Evolutionary conservation across 1,284 basidiomycete species (phyloP).

Genomic region (Termitomyces sp.): DNA sequence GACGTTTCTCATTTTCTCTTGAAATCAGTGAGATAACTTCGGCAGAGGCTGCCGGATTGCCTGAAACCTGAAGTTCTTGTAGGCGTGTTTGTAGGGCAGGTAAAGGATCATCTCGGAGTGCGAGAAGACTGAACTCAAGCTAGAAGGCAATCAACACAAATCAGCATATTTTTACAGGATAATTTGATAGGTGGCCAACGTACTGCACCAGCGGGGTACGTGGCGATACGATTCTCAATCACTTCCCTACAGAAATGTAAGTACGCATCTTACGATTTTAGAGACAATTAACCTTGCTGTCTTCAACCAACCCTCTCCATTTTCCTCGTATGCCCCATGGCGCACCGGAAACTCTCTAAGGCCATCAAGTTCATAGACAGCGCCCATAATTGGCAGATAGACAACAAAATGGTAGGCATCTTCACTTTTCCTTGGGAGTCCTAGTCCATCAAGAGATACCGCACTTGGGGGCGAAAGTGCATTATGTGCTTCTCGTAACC

Average conservation of each 20-base stretch:
- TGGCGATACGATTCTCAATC: constrained; percentile 80
- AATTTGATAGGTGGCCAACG: constrained; percentile 25
- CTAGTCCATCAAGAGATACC: constrained; percentile 74
- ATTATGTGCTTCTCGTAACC: constrained; percentile 82
- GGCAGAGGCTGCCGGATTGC: constrained; percentile 40
- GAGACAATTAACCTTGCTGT: constrained; percentile 56
- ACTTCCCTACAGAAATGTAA: constrained; percentile 50
- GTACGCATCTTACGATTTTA: background rate
- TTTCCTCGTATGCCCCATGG: constrained; percentile 66
- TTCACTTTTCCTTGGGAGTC: constrained; percentile 65
- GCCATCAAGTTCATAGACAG: constrained; percentile 89
- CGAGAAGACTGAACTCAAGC: constrained; percentile 90
- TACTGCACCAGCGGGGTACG: constrained; percentile 82
- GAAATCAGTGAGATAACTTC: constrained; percentile 59
- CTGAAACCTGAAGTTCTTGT: constrained; percentile 38
- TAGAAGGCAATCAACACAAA: constrained; percentile 24
- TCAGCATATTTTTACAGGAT: background rate
- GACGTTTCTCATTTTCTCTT: constrained; percentile 75
- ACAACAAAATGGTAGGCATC: constrained; percentile 94
- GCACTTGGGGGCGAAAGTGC: constrained; percentile 84
- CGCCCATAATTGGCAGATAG: constrained; percentile 79
- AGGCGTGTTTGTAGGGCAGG: constrained; percentile 61
- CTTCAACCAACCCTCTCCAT: constrained; percentile 75
- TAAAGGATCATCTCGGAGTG: constrained; percentile 76
- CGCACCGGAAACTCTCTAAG: constrained; percentile 74